These are phyloP conservation scores for Moelleriella libera DNA, from an alignment of 2,329 filamentous ascomycete genomes.

Conservation along the genomic window DNA sequence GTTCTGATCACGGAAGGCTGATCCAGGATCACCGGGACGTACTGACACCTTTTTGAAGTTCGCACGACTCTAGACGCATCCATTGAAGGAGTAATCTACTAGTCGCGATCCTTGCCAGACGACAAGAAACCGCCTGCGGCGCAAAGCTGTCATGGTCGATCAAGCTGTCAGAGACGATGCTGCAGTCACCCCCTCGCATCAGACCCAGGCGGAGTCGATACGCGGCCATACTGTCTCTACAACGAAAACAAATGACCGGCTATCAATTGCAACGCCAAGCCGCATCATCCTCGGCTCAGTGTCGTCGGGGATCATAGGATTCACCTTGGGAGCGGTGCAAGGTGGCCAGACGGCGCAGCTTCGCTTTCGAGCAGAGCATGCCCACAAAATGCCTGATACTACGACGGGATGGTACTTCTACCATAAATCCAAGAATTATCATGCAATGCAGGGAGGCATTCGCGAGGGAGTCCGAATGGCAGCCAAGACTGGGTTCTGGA, in stretches of 20 bases:
- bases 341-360: constrained; percentile 63
- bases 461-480: constrained; percentile 70
- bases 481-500: constrained; percentile 55
- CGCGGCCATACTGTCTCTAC: constrained; percentile 9
- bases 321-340: constrained; percentile 55
- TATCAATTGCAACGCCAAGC: constrained; percentile 48
- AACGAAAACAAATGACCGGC: constrained; percentile 24
- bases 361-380: constrained; percentile 89
- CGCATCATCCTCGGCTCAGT: constrained; percentile 53
- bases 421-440: constrained; percentile 95
- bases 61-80: no score
- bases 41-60: no score
- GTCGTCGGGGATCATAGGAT: constrained; percentile 53
- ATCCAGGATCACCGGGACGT: no score
- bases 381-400: constrained; percentile 75
- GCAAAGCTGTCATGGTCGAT: background rate
- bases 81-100: no score
- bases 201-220: constrained; percentile 5
- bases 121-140: background rate
- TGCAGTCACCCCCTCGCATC: background rate
- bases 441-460: constrained; percentile 62
- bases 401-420: constrained; percentile 95
- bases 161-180: constrained; percentile 1
- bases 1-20: no score
- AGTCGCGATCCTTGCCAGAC: background rate